Conservation (phyloP, 345 rosid genomes). For the Eucalyptus guilfoylei region DNA sequence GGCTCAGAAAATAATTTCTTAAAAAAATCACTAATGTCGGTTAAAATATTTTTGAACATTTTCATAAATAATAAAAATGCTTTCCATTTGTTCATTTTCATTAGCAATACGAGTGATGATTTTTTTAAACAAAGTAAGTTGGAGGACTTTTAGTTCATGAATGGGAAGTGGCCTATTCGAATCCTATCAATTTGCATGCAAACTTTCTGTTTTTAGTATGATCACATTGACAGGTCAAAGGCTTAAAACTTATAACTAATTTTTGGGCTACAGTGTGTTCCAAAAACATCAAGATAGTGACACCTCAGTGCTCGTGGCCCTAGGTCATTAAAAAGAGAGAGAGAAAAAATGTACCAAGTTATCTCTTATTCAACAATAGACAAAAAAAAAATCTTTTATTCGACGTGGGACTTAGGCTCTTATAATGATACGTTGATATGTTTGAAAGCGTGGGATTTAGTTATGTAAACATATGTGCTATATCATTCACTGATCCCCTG, state of each 20-base stretch:
- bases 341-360: neutral
- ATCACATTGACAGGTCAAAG: neutral
- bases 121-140: neutral
- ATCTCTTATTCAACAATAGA: no score
- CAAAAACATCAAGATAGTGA: neutral
- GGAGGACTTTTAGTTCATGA: neutral
- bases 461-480: neutral
- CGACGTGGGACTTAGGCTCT: neutral
- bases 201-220: neutral
- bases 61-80: neutral
- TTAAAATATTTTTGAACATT: neutral
- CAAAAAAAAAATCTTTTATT: no score
- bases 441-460: neutral
- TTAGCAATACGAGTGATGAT: neutral
- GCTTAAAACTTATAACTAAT: neutral
- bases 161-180: neutral
- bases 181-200: neutral
- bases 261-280: neutral
- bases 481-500: neutral
- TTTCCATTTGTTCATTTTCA: neutral
- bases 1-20: no score
- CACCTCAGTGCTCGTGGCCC: neutral
- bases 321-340: neutral
- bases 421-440: neutral
- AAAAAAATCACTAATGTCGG: accelerated